phyloP scores from a whole-genome alignment of 2,329 filamentous ascomycete genomes.

The Ambrosiella xylebori region DNA sequence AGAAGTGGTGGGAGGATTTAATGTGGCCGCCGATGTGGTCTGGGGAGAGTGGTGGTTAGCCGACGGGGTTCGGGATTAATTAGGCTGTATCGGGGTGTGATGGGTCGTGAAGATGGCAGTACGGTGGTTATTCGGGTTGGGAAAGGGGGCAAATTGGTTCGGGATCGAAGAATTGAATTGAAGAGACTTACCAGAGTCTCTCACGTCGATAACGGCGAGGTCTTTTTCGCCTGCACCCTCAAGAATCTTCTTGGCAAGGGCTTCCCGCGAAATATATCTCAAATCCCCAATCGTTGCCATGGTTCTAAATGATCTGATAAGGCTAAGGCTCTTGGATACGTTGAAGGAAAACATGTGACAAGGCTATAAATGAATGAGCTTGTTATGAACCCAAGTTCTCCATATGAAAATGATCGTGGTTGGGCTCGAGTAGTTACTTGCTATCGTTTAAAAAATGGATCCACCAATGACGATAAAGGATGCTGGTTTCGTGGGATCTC shows the following conservation, averaged over 20 bases:
- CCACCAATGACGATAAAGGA: too few relatives aligned
- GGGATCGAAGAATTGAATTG: background rate
- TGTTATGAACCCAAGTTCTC: too few relatives aligned
- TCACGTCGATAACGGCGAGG: slow-evolving; percentile 71
- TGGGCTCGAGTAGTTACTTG: too few relatives aligned
- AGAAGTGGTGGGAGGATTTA: slow-evolving; percentile 55
- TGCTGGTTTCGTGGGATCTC: too few relatives aligned
- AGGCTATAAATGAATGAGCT: background rate
- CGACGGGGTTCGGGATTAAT: too few relatives aligned
- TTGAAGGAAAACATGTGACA: background rate
- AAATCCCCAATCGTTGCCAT: slow-evolving; percentile 43
- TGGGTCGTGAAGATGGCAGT: too few relatives aligned
- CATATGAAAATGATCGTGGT: too few relatives aligned
- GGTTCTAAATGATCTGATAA: background rate
- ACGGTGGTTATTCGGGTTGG: too few relatives aligned
- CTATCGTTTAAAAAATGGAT: too few relatives aligned
- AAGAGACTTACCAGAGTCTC: slow-evolving; percentile 50
- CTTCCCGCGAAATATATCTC: slow-evolving; percentile 47
- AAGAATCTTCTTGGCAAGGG: slow-evolving; percentile 49
- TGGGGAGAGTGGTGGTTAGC: slow-evolving; percentile 18
- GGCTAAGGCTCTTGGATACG: background rate
- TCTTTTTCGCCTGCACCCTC: slow-evolving; percentile 25
- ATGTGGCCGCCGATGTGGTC: slow-evolving; percentile 91
- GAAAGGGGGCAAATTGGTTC: too few relatives aligned
- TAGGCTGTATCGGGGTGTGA: too few relatives aligned